phyloP scores from a whole-genome alignment of 441 rosid species.

The Hura crepitans region DNA sequence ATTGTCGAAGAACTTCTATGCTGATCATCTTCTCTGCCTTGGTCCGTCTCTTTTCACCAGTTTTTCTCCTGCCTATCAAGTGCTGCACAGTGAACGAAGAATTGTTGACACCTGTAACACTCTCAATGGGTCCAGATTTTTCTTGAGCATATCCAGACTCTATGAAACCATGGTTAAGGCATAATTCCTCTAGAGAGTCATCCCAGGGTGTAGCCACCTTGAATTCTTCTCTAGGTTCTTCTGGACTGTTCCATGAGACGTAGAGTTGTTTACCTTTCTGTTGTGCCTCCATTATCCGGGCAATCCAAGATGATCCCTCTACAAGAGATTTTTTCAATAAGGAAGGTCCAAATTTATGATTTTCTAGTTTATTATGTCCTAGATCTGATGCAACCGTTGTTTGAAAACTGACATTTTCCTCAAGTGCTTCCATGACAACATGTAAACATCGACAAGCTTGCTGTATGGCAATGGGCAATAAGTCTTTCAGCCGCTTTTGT shows the following conservation, averaged over 20 bases:
- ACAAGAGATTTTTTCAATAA: slow-evolving; percentile 33
- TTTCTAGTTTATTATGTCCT: slow-evolving; percentile 19
- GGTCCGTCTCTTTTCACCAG: slow-evolving; percentile 35
- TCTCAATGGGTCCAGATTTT: slow-evolving; percentile 15
- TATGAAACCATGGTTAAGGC: slow-evolving; percentile 15
- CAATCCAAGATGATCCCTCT: slow-evolving; percentile 36
- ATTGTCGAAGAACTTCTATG: slow-evolving; percentile 44
- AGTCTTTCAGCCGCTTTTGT: slow-evolving; percentile 24
- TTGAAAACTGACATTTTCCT: slow-evolving; percentile 40
- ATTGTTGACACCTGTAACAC: neutral
- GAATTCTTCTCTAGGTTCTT: slow-evolving; percentile 58
- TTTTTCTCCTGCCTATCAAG: slow-evolving; percentile 26
- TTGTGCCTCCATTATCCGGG: slow-evolving; percentile 33
- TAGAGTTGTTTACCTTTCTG: slow-evolving; percentile 25
- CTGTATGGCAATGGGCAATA: slow-evolving; percentile 26
- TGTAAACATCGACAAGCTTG: slow-evolving; percentile 31
- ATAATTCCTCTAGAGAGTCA: slow-evolving; percentile 17
- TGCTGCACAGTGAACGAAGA: slow-evolving; percentile 21
- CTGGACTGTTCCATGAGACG: slow-evolving; percentile 43
- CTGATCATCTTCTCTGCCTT: slow-evolving; percentile 52
- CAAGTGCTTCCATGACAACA: slow-evolving; percentile 34
- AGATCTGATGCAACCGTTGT: slow-evolving; percentile 29
- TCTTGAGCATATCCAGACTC: slow-evolving; percentile 21
- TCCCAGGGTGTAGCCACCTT: slow-evolving; percentile 32
- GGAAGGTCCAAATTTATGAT: slow-evolving; percentile 22